Conservation (phyloP, 305 asterid genomes). For the Solanum hybrid region DNA sequence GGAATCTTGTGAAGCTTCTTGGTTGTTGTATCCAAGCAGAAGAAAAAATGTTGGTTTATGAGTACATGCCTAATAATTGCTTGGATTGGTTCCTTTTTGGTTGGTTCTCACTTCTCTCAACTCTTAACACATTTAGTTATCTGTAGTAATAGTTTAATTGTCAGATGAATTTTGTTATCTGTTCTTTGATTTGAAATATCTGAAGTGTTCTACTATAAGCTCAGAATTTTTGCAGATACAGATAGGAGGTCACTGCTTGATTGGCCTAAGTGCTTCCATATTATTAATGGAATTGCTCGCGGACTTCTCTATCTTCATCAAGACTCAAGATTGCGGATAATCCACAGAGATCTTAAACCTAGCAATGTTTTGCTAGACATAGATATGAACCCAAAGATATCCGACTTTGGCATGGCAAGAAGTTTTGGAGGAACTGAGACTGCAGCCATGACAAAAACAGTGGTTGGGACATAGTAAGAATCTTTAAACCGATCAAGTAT, state of each 20-base stretch:
- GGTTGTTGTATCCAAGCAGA: neutral
- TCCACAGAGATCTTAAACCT: constrained; percentile 23
- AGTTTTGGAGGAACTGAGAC: neutral
- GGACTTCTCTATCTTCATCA: constrained; percentile 22
- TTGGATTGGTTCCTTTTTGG: neutral
- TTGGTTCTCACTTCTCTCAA: neutral
- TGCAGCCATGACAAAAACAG: neutral
- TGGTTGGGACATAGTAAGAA: neutral
- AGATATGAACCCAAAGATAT: constrained; percentile 15
- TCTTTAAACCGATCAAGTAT: neutral
- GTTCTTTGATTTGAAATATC: too few species aligned
- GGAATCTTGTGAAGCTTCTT: neutral
- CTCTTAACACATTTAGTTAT: neutral
- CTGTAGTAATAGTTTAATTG: neutral
- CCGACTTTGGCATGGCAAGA: constrained; percentile 21
- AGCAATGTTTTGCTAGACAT: constrained; percentile 17
- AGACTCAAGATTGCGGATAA: constrained; percentile 19
- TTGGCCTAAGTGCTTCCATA: constrained; percentile 13
- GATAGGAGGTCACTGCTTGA: neutral
- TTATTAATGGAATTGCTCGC: constrained; percentile 14
- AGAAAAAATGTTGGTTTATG: neutral
- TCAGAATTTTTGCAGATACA: neutral
- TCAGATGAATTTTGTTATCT: neutral
- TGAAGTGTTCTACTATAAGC: too few species aligned
- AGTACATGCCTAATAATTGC: neutral